These are phyloP conservation scores for Epichloe festucae DNA, from an alignment of 2,329 filamentous ascomycete species.

Conservation along the genomic window DNA sequence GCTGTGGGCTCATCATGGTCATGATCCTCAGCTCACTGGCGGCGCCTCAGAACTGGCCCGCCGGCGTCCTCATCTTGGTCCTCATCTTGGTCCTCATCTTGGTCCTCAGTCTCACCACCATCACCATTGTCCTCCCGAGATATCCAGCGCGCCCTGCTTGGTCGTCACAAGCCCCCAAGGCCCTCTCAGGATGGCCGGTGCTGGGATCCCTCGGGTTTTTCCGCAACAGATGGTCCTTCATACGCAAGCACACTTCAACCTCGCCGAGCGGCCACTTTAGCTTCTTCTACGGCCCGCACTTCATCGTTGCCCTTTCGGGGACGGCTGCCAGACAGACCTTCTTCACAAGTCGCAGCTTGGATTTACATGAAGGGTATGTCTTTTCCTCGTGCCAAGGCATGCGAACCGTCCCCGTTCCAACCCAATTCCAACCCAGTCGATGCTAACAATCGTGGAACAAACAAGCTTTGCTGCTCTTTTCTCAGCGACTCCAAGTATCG, in stretches of 20 bases:
- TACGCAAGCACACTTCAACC: conserved; percentile 17
- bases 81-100: conserved; percentile 6
- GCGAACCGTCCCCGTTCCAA: too few species aligned
- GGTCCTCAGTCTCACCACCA: background rate
- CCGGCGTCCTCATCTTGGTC: conserved; percentile 3
- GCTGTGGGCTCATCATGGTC: background rate
- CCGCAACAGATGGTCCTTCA: conserved; percentile 31
- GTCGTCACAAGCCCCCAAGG: conserved; percentile 13
- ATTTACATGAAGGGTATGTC: conserved; percentile 28
- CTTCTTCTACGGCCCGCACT: conserved; percentile 32
- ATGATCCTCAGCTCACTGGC: conserved; percentile 1
- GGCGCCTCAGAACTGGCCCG: conserved; percentile 6
- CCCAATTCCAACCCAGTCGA: too few species aligned
- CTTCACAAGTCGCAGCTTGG: conserved; percentile 30
- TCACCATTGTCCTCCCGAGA: conserved; percentile 2
- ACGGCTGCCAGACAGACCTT: conserved; percentile 28
- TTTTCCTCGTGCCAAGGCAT: background rate
- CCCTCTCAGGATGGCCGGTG: conserved; percentile 24
- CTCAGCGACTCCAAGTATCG: conserved; percentile 15
- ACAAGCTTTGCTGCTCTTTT: conserved; percentile 19
- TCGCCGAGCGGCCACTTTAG: conserved; percentile 31
- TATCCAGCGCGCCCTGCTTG: conserved; percentile 9
- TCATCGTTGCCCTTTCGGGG: conserved; percentile 31
- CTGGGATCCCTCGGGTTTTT: conserved; percentile 33
- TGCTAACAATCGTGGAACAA: background rate